A percentile compares a stretch with the other conserved stretches of the same genome.
Evolutionary conservation across 805 yeast genomes (phyloP).

Genomic region (Zygotorulaspora sp.): DNA sequence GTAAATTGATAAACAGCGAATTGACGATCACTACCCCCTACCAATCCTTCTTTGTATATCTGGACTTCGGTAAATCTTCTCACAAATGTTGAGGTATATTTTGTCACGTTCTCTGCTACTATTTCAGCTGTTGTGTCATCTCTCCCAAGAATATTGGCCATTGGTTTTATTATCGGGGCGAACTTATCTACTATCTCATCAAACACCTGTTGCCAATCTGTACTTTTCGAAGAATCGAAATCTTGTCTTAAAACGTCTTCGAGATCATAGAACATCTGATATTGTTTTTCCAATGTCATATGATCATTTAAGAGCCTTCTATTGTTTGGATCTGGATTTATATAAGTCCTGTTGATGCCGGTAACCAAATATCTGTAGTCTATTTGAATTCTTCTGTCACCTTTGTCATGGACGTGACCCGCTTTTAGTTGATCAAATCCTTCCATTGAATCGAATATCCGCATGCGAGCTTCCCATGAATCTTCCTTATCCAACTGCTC

Average conservation of each 20-base stretch:
- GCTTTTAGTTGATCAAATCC: slow-evolving; percentile 45
- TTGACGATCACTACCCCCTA: slow-evolving; percentile 28
- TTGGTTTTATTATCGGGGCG: slow-evolving; percentile 42
- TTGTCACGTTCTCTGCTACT: slow-evolving; percentile 36
- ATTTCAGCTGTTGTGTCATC: slow-evolving; percentile 15
- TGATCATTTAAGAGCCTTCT: slow-evolving; percentile 38
- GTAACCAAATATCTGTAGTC: slow-evolving; percentile 53
- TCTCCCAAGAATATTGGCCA: slow-evolving; percentile 39
- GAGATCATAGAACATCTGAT: slow-evolving; percentile 37
- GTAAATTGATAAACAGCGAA: slow-evolving; percentile 46
- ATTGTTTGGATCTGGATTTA: slow-evolving; percentile 46
- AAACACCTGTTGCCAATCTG: slow-evolving; percentile 54
- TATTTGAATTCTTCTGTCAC: slow-evolving; percentile 46
- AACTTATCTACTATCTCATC: slow-evolving; percentile 49
- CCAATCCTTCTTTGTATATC: slow-evolving; percentile 12
- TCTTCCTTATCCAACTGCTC: slow-evolving; percentile 25
- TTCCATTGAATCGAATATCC: slow-evolving; percentile 29
- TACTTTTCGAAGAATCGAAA: slow-evolving; percentile 40
- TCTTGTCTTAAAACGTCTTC: slow-evolving; percentile 30
- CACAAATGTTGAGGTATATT: slow-evolving; percentile 42
- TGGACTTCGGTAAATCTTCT: slow-evolving; percentile 40
- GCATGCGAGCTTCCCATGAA: slow-evolving; percentile 20
- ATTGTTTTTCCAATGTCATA: slow-evolving; percentile 35
- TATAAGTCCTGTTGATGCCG: slow-evolving; percentile 47
- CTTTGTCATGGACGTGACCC: slow-evolving; percentile 44